Evolutionary conservation across 148 eudicot species (phyloP), one percentile per base, ranked within the genome.

Genomic region (Nepenthes gracilis): DNA sequence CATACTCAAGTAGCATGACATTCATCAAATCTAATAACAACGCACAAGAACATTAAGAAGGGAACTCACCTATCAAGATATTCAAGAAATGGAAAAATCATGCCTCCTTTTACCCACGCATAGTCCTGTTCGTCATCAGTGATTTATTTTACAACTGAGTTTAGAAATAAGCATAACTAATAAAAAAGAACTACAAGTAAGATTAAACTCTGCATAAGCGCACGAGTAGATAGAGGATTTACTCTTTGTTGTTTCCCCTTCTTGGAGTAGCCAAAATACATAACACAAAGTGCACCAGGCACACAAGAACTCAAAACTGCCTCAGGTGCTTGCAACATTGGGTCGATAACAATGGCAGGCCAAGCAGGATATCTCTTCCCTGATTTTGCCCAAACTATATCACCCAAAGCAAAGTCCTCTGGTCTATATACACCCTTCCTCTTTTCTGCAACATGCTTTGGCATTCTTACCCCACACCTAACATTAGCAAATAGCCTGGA

Each of bases 61-160:
- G 35, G 59, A 59, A 66, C 77, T 72, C 68, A 89, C 99, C 88
- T 77, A 47, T 89, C 95, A 54, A 79, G 71, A 60, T 78, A 93
- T 64, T 93, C 97, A 34, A 60, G 66, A 69, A 93, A 93, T 1
- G 99, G 99, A 64, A 84, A 93, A 57, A 93, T 68, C 99, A 93
- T 93, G 62, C 99, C 99, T 23, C 77, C 78, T 77, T 83, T 93
- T 43, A 89, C 85, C 99, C 99, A 93, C 9, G 84, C 89, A 76
- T 93, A 93, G 70, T 93, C 99, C 97, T 93, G 81, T 66, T 55
- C 64, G 67, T 40, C 47, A 65, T 11, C 12, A 68, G 36, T 1
- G 33, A 62, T 12, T 37, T 58, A 64, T 32, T 52, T 15, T 23
- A 64, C 1, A 43, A 4, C 55, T 14, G 8, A 54, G 36, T 13